phyloP scores from a whole-genome alignment of 2,329 filamentous ascomycete species.

The Colletotrichum coccodes region DNA sequence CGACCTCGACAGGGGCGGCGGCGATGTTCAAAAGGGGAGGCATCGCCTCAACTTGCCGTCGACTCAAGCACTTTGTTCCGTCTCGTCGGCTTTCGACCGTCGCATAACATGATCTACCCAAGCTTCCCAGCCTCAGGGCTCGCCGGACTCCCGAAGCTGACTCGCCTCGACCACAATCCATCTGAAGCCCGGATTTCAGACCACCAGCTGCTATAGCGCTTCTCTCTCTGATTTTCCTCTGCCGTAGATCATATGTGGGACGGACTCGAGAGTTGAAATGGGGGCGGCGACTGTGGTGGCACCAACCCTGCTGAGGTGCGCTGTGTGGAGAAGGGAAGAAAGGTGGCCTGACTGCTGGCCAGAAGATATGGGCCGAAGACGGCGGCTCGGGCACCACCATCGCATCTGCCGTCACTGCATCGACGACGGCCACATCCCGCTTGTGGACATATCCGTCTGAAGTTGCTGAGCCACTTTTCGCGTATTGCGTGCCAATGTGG shows the following conservation, averaged over 20 bases:
- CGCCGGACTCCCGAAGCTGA: conserved; percentile 7
- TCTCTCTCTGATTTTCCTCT: background rate
- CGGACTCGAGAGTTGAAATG: too few relatives aligned
- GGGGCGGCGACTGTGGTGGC: too few relatives aligned
- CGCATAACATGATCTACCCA: conserved; percentile 20
- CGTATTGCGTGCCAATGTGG: background rate
- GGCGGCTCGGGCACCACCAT: too few relatives aligned
- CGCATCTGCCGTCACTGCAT: background rate
- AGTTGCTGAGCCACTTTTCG: background rate
- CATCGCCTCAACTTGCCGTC: background rate
- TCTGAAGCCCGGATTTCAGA: conserved; percentile 2
- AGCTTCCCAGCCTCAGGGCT: conserved; percentile 16
- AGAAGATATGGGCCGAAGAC: too few relatives aligned
- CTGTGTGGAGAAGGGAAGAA: too few relatives aligned
- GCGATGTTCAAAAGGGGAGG: background rate
- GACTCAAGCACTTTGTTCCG: background rate
- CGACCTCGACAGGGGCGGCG: background rate
- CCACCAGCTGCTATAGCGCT: background rate
- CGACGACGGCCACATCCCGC: background rate
- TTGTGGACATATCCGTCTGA: background rate
- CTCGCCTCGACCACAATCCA: background rate
- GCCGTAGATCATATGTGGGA: background rate
- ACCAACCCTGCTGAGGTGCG: too few relatives aligned
- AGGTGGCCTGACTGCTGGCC: too few relatives aligned
- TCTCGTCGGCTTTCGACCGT: background rate